Evolutionary conservation across 1,139 yeast species (phyloP), one percentile per base, ranked within the genome.

Genomic region (Magnusiomyces paraingens): DNA sequence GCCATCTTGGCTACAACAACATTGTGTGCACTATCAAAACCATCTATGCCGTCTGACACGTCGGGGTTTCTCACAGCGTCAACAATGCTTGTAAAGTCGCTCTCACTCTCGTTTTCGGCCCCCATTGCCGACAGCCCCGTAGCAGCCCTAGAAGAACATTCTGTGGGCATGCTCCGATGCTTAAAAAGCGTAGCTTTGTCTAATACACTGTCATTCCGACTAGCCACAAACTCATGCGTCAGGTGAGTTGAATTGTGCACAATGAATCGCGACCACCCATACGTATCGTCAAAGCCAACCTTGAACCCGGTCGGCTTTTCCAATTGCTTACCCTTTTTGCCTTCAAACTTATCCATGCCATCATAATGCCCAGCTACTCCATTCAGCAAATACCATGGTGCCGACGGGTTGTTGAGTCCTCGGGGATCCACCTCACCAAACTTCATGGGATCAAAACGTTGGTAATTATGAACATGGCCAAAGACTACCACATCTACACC

Each of bases 171-270:
- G 8, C 32, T 26, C 4, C 32, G 57, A 49, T 57, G 56, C 58
- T 64, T 64, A 59, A 55, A 61, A 32, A 64, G 43, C 15, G 66
- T 64, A 14, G 65, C 63, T 12, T 58, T 38, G 60, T 66, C 74
- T 46, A 72, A 64, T 42, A 63, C 61, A 4, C 77, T 73, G 10
- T 74, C 79, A 22, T 78, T 80, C 0, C 63, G 70, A 47, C 62
- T 58, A 2, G 63, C 61, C 38, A 65, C 52, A 52, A 64, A 78
- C 67, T 57, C 74, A 74, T 53, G 75, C 69, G 55, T 77, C 75
- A 59, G 70, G 71, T 62, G 70, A 14, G 72, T 80, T 50, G 75
- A 73, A 56, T 79, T 76, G 62, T 80, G 84, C 79, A 81, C 78
- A 54, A 70, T 68, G 51, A 70, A 65, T 53, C 64, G 70, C 50